Evolutionary conservation across 306 rosid species (phyloP).

Genomic region (Vicia faba): DNA sequence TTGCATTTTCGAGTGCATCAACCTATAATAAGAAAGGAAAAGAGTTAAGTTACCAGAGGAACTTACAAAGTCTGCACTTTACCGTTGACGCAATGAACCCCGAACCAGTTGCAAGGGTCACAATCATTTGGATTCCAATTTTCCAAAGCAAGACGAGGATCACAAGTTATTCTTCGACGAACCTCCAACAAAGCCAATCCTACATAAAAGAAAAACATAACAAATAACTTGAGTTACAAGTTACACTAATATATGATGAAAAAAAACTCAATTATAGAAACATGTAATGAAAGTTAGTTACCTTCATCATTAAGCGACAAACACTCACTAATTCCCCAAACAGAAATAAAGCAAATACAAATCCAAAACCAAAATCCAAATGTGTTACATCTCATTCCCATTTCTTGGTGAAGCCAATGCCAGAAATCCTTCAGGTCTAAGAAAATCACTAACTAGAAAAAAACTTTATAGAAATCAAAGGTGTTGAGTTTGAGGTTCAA

Average conservation of each 20-base stretch:
- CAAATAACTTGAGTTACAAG: neutral
- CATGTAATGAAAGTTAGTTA: conserved; percentile 25
- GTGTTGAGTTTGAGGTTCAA: conserved; percentile 36
- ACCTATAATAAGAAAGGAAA: conserved; percentile 7
- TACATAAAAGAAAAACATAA: conserved; percentile 29
- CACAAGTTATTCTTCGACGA: conserved; percentile 55
- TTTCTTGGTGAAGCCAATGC: conserved; percentile 63
- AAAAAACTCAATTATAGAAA: neutral
- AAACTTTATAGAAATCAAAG: conserved; percentile 39
- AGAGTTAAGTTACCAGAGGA: conserved; percentile 29
- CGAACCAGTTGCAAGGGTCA: conserved; percentile 76
- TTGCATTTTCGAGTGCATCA: too few relatives aligned
- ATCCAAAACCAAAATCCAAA: conserved; percentile 56
- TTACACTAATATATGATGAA: neutral
- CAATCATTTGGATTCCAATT: conserved; percentile 71
- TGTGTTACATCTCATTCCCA: conserved; percentile 71
- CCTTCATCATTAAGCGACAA: conserved; percentile 82
- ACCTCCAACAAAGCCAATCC: conserved; percentile 67
- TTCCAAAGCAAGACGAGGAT: conserved; percentile 62
- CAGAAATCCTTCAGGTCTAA: conserved; percentile 43
- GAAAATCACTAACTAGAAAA: conserved; percentile 50
- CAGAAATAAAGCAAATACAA: conserved; percentile 54
- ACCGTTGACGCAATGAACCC: conserved; percentile 64
- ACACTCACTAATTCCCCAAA: conserved; percentile 48
- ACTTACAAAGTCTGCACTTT: conserved; percentile 78